Evolutionary conservation across 768 basidiomycete genomes (phyloP), one percentile per base, ranked within the genome.

Genomic region (Flagelloscypha sp.): DNA sequence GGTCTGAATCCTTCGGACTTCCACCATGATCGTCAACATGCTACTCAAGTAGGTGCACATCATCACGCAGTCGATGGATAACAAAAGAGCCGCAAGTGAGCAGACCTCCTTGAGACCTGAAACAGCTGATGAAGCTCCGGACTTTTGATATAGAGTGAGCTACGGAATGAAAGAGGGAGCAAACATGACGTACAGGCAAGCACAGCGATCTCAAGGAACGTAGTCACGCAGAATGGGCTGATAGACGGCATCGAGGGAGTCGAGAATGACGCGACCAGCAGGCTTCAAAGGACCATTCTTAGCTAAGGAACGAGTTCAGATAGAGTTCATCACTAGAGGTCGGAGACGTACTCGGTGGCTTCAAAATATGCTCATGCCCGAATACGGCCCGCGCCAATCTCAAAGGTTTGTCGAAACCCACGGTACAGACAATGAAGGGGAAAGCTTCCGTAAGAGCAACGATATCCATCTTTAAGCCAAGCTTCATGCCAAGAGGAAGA

Each of bases 381-480:
- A 97, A 88, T 11, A 98, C 86, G 2, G 90, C 83, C 9, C 81
- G 72, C 2, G 92, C 93, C 17, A 99, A 78, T 6, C 87, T 76
- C 30, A 94, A 79, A 0, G 93, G 94, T 56, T 99, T 98, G 61
- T 99, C 95, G 56, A 98, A 99, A 6, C 94, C 94, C 41, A 99
- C 79, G 2, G 92, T 95, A 57, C 94, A 94, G 23, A 99, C 93
- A 31, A 98, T 68, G 78, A 98, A 98, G 0, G 95, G 95, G 0
- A 99, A 73, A 0, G 95, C 94, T 57, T 99, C 95, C 7, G 87
- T 89, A 33, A 99, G 70, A 7, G 82, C 81, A 35, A 98, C 82
- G 1, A 90, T 89, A 55, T 98, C 93, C 47, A 99, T 80, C 13
- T 80, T 83, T 40, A 99, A 88, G 47, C 72, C 69, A 39, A 97